phyloP scores from a whole-genome alignment of 2,329 filamentous ascomycete genomes.

The Sporothrix humicola region DNA sequence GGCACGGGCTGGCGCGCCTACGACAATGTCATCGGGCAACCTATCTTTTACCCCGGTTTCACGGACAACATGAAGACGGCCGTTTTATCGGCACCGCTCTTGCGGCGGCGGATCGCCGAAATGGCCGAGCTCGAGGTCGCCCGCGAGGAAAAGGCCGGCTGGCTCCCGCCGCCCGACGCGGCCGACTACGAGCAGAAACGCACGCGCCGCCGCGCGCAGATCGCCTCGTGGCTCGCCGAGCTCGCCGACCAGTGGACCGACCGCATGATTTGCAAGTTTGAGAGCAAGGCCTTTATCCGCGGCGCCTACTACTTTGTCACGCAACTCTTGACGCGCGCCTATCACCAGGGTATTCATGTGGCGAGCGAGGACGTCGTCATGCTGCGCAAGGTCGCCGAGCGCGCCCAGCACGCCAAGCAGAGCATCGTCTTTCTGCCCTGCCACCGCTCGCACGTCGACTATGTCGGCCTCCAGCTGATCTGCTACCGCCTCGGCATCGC shows the following conservation, averaged over 20 bases:
- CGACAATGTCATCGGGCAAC: constrained; percentile 86
- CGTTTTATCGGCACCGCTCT: constrained; percentile 75
- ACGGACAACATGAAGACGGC: constrained; percentile 83
- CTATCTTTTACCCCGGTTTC: constrained; percentile 91
- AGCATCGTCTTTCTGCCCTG: constrained; percentile 96
- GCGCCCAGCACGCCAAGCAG: constrained; percentile 84
- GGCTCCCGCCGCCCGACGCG: constrained; percentile 56
- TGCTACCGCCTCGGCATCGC: constrained; percentile 92
- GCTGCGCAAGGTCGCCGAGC: constrained; percentile 78
- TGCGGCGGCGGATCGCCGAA: constrained; percentile 75
- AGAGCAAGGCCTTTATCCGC: constrained; percentile 89
- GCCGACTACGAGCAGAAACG: constrained; percentile 54
- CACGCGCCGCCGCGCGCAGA: constrained; percentile 62
- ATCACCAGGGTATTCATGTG: constrained; percentile 96
- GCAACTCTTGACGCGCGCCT: constrained; percentile 87
- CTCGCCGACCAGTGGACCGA: constrained; percentile 87
- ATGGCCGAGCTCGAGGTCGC: constrained; percentile 75
- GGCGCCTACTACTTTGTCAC: constrained; percentile 89
- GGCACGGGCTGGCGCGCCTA: constrained; percentile 96
- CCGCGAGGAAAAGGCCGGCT: constrained; percentile 77
- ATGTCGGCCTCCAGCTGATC: constrained; percentile 91
- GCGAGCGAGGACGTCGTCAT: constrained; percentile 91
- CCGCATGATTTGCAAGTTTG: constrained; percentile 99
- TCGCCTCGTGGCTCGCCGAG: constrained; percentile 76
- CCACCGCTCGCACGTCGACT: constrained; percentile 94